phyloP scores from a whole-genome alignment of 2,329 filamentous ascomycete genomes.

The Colletotrichum aenigma region DNA sequence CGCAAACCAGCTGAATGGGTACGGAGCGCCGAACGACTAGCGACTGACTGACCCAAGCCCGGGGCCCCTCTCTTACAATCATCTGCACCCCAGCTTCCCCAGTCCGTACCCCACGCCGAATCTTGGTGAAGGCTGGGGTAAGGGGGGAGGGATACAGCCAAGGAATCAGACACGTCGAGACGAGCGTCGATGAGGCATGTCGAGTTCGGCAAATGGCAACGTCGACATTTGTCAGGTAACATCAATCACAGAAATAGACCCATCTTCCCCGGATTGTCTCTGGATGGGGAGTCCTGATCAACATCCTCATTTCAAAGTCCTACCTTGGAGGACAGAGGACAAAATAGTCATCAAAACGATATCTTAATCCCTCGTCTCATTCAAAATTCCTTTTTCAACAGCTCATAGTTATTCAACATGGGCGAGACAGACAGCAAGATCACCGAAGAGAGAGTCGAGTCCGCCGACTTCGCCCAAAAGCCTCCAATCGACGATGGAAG shows the following conservation, averaged over 20 bases:
- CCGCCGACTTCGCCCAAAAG: background rate
- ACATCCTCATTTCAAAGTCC: background rate
- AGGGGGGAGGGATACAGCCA: background rate
- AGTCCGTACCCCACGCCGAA: background rate
- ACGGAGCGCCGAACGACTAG: background rate
- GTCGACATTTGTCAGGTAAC: background rate
- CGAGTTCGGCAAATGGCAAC: background rate
- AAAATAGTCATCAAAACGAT: no score
- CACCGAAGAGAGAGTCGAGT: slow-evolving; percentile 1
- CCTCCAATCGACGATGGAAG: background rate
- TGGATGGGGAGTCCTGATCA: background rate
- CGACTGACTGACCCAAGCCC: background rate
- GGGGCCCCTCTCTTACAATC: slow-evolving; percentile 1
- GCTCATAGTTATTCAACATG: background rate
- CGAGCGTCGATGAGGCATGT: background rate
- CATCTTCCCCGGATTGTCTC: background rate
- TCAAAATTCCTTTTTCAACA: background rate
- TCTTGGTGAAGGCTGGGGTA: background rate
- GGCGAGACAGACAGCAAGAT: slow-evolving; percentile 6
- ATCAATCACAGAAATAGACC: background rate
- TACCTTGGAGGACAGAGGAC: background rate
- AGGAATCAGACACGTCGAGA: background rate
- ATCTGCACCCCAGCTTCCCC: background rate
- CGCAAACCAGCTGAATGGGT: background rate
- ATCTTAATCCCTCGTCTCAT: no score